These are phyloP conservation scores for Sphaerulina vaccinii DNA, from an alignment of 2,329 filamentous ascomycete genomes.

Conservation along the genomic window DNA sequence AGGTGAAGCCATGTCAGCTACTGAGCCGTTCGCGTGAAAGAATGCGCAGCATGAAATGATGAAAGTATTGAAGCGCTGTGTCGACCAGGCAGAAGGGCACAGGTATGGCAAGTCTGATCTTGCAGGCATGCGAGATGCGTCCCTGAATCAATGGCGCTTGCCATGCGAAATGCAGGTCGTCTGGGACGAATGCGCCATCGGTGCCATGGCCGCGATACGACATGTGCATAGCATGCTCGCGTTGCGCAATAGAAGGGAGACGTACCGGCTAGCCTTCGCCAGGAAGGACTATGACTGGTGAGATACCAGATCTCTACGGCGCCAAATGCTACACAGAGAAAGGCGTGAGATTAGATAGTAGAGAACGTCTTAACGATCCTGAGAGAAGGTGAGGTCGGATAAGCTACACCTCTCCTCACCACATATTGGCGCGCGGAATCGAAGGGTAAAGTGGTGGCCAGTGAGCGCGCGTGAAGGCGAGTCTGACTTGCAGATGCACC, in stretches of 20 bases:
- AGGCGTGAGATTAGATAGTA: conserved; percentile 24
- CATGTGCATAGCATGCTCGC: conserved; percentile 15
- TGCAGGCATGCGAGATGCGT: conserved; percentile 14
- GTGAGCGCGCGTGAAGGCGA: conserved; percentile 20
- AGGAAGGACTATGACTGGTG: conserved; percentile 35
- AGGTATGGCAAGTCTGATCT: conserved; percentile 5
- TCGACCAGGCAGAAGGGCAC: background rate
- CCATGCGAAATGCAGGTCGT: conserved; percentile 18
- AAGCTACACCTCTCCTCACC: conserved; percentile 29
- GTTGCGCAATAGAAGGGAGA: conserved; percentile 28
- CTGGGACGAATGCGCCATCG: conserved; percentile 17
- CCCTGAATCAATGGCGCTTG: conserved; percentile 31
- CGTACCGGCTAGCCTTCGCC: conserved; percentile 37
- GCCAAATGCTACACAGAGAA: conserved; percentile 32
- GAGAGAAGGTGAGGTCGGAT: conserved; percentile 20
- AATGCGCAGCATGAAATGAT: conserved; percentile 1
- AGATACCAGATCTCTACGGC: conserved; percentile 37
- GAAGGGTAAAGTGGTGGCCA: conserved; percentile 12
- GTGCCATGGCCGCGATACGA: conserved; percentile 18
- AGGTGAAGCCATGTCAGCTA: conserved; percentile 30
- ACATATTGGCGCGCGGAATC: conserved; percentile 30
- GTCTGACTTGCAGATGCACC: conserved; percentile 14
- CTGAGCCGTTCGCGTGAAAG: conserved; percentile 1
- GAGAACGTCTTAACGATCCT: conserved; percentile 22
- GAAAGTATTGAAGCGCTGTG: conserved; percentile 4